phyloP scores from a whole-genome alignment of 2,329 filamentous ascomycete genomes.

The Aureobasidium melanogenum region DNA sequence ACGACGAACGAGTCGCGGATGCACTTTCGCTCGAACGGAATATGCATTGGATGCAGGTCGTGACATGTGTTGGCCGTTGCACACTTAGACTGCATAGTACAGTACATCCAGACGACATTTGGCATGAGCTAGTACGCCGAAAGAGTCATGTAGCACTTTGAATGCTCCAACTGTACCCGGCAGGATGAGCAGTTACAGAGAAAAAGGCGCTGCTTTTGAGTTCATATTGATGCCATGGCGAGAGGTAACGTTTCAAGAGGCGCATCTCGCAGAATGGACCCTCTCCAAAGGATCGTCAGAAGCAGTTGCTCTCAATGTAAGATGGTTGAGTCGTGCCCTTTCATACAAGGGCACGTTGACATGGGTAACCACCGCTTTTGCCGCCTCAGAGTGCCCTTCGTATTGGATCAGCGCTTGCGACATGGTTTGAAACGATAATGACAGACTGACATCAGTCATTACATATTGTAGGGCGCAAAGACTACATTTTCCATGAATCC shows the following conservation, averaged over 20 bases:
- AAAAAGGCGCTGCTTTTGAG: too few species aligned
- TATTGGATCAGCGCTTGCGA: background rate
- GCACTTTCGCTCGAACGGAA: background rate
- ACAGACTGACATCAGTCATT: slow-evolving; percentile 3
- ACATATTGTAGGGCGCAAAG: background rate
- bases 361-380: background rate
- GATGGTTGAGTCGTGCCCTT: background rate
- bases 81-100: background rate
- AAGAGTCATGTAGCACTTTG: background rate
- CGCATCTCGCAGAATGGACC: background rate
- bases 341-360: background rate
- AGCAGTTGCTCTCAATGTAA: background rate
- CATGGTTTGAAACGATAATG: background rate
- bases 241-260: background rate
- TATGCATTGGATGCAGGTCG: background rate
- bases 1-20: background rate
- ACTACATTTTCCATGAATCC: background rate
- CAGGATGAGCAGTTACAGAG: background rate
- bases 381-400: background rate
- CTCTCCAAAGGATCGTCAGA: background rate
- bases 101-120: background rate
- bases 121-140: background rate
- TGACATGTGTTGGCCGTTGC: background rate
- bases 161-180: background rate
- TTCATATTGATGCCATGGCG: background rate